Evolutionary conservation across 2,329 filamentous ascomycete species (phyloP).

Genomic region (Arthrinium phaeospermum): DNA sequence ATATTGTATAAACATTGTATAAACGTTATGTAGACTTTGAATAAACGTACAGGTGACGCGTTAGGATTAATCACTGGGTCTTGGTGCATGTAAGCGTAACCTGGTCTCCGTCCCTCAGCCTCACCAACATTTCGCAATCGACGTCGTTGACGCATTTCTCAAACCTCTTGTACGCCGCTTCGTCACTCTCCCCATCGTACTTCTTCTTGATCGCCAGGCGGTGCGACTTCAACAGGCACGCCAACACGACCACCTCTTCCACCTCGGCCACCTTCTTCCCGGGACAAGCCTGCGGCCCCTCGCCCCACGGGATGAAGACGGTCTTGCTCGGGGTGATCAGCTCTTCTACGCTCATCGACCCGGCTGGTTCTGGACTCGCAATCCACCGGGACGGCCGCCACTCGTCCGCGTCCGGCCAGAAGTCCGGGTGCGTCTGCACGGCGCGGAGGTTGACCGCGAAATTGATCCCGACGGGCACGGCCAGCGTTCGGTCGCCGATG

Average conservation of each 20-base stretch:
- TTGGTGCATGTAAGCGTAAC: slow-evolving; percentile 49
- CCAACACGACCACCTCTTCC: slow-evolving; percentile 39
- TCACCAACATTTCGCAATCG: slow-evolving; percentile 30
- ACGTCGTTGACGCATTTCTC: slow-evolving; percentile 29
- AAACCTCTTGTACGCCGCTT: slow-evolving; percentile 7
- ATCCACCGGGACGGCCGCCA: neutral
- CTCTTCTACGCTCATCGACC: neutral
- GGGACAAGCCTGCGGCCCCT: slow-evolving; percentile 37
- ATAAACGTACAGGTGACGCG: too few species aligned
- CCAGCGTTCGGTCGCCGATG: too few species aligned
- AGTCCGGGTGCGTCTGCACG: neutral
- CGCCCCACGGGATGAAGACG: slow-evolving; percentile 37
- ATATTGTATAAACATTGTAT: too few species aligned
- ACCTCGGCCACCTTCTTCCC: slow-evolving; percentile 42
- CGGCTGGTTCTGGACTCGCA: neutral
- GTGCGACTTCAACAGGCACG: slow-evolving; percentile 28
- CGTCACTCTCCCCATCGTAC: neutral
- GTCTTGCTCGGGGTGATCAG: slow-evolving; percentile 26
- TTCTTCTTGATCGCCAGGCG: neutral
- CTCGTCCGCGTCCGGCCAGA: neutral
- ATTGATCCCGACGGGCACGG: slow-evolving; percentile 55
- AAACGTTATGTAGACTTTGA: too few species aligned
- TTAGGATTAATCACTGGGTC: slow-evolving; percentile 36
- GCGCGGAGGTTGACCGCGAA: slow-evolving; percentile 49
- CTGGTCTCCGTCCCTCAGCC: slow-evolving; percentile 21